A percentile compares a stretch with the other conserved stretches of the same genome.
Conservation (phyloP, 164 flowering plant genomes). For the Brasenia schreberi region DNA sequence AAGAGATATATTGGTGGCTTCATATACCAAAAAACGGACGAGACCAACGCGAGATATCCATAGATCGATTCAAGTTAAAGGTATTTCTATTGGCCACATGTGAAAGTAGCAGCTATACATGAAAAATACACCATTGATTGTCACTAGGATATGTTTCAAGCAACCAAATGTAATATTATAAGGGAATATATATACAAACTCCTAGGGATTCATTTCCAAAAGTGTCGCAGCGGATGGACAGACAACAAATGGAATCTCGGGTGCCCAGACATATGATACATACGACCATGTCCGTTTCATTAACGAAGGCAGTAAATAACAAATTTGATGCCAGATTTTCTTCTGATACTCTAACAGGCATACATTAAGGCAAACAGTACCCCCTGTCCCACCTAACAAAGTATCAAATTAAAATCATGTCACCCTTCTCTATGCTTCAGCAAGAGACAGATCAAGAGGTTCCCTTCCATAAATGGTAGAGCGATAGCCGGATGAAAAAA, state of each 20-base stretch:
- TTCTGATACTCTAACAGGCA: neutral
- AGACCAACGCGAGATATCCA: neutral
- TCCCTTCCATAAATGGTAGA: neutral
- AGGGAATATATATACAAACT: no score
- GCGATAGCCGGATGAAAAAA: neutral
- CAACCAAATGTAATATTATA: no score
- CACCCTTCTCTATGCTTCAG: neutral
- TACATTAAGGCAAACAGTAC: neutral
- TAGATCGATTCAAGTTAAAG: neutral
- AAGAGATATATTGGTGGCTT: neutral
- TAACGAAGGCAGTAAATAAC: slow-evolving; percentile 2
- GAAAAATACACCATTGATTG: neutral
- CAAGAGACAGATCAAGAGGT: neutral
- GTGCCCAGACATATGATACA: neutral
- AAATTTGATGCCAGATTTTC: neutral
- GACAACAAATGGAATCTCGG: neutral
- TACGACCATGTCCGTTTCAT: neutral
- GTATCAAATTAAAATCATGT: neutral
- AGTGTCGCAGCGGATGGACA: neutral
- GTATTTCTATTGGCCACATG: neutral
- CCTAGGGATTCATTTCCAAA: neutral
- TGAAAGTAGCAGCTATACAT: neutral
- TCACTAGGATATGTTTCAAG: no score
- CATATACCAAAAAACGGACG: neutral
- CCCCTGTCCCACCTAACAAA: neutral